phyloP scores from a whole-genome alignment of 495 filamentous ascomycete genomes.

The Trichocladium antarcticum region DNA sequence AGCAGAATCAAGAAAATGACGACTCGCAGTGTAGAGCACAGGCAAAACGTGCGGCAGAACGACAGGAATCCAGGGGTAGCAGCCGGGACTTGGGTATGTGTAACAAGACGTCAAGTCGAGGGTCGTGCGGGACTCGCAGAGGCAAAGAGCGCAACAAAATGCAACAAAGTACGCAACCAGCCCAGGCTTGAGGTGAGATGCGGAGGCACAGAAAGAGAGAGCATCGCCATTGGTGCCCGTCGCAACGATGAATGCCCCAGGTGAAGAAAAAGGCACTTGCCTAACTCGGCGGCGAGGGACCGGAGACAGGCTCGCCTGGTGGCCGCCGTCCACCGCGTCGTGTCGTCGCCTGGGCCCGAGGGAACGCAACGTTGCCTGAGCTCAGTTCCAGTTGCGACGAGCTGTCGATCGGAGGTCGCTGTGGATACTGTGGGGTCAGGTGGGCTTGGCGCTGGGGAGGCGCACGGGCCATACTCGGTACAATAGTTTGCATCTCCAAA shows the following conservation, averaged over 20 bases:
- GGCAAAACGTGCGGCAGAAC: neutral
- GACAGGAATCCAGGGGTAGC: conserved; percentile 5
- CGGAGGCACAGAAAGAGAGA: too few species aligned
- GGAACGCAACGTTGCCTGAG: neutral
- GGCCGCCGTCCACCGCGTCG: neutral
- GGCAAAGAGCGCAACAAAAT: too few species aligned
- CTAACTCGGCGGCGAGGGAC: neutral
- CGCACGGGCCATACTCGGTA: too few species aligned
- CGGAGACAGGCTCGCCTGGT: neutral
- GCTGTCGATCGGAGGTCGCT: neutral
- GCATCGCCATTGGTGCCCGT: too few species aligned
- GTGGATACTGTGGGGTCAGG: too few species aligned
- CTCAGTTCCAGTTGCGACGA: neutral
- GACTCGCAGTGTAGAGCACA: neutral
- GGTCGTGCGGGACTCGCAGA: too few species aligned
- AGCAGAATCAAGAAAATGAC: neutral
- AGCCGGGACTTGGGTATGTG: neutral
- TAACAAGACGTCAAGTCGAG: neutral
- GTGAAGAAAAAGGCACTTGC: too few species aligned
- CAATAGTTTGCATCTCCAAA: too few species aligned
- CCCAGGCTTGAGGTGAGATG: too few species aligned
- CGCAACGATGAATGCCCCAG: too few species aligned
- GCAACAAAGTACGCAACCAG: too few species aligned
- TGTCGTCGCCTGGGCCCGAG: neutral
- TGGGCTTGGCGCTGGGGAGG: too few species aligned